Conservation (phyloP, 306 rosid species). For the Albizia julibrissin region DNA sequence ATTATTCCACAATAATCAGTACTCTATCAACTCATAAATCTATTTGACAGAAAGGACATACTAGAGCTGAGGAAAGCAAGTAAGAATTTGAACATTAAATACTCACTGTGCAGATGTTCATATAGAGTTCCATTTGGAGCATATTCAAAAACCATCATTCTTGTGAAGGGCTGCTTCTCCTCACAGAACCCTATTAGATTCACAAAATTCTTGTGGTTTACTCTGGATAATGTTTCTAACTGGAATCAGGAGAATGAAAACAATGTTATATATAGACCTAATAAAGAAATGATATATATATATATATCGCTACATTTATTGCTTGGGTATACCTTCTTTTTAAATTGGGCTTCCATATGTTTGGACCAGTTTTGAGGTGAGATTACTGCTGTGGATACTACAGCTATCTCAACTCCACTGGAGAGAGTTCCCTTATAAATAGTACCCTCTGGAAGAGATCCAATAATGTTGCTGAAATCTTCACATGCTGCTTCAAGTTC, state of each 20-base stretch:
- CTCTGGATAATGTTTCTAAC: constrained; percentile 70
- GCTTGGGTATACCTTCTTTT: constrained; percentile 60
- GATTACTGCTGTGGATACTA: constrained; percentile 54
- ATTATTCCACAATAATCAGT: no score
- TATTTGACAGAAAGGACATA: not conserved
- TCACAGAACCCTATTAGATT: constrained; percentile 88
- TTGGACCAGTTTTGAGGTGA: constrained; percentile 73
- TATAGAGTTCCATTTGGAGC: constrained; percentile 95
- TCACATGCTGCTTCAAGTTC: constrained; percentile 90
- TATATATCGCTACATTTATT: not conserved
- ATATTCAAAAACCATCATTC: constrained; percentile 95
- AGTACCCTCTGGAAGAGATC: constrained; percentile 55
- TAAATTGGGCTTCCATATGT: constrained; percentile 60
- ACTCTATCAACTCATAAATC: not conserved
- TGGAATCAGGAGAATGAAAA: constrained; percentile 33
- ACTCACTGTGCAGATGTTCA: constrained; percentile 91
- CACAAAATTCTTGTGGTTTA: constrained; percentile 89
- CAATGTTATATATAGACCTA: not conserved
- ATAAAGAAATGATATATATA: not conserved
- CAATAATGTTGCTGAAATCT: constrained; percentile 92
- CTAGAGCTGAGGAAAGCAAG: not conserved
- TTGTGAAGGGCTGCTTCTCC: constrained; percentile 84
- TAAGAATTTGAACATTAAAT: not conserved
- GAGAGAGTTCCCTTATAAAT: constrained; percentile 92
- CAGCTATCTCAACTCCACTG: constrained; percentile 95